Evolutionary conservation across 129 eudicot genomes (phyloP), one percentile per base, ranked within the genome.

Genomic region (Pulicaria dysenterica): DNA sequence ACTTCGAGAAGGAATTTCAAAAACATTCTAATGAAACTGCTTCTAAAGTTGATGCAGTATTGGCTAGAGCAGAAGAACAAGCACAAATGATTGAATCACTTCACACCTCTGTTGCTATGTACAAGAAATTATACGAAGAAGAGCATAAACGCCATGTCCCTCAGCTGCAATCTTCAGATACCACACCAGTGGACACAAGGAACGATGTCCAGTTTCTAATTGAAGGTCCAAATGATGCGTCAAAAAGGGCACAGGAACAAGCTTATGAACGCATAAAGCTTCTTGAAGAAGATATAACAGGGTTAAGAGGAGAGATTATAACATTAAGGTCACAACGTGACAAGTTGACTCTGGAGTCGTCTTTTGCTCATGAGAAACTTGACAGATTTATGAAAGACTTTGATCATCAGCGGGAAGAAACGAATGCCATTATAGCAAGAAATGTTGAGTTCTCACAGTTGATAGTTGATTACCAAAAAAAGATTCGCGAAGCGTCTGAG

Each of bases 51-150:
- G 75, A 88, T 60, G 93, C 83, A 14, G 92, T 94, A 39, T 80
- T 94, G 68, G 79, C 81, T 24, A 83, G 97, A 74, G 96, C 97
- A 40, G 96, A 94, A 80, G 96, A 94, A 77, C 98, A 94, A 79
- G 84, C 80, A 11, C 73, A 56, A 31, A 94, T 94, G 98, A 88
- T 94, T 76, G 96, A 94, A 64, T 90, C 97, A 39, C 96, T 94
- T 66, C 98, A 94, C 79, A 73, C 85, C 34, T 84, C 98, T 43
- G 97, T 91, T 58, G 89, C 96, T 0, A 85, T 94, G 97, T 94
- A 90, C 83, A 94, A 82, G 70, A 88, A 82, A 71, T 70, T 94
- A 55, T 90, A 87, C 49, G 98, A 94, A 73, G 98, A 87, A 83
- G 98, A 87, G 40, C 95, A 87, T 58, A 85, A 81, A 77, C 86